Evolutionary conservation across 345 rosid species (phyloP).

Genomic region (Dovyalis caffra): DNA sequence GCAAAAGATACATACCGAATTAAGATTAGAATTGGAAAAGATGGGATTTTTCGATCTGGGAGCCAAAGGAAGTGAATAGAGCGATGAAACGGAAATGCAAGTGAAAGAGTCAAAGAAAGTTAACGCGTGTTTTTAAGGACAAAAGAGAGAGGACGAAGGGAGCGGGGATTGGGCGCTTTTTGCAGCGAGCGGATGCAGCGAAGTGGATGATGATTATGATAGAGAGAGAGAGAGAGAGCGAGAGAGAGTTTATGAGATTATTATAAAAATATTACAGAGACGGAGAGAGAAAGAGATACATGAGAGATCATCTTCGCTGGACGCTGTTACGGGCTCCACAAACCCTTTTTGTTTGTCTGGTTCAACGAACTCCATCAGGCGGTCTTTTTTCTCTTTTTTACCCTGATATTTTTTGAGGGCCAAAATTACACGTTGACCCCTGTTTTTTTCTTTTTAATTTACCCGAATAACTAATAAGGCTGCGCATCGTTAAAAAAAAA

Average conservation of each 20-base stretch:
- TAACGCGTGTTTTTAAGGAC: not conserved
- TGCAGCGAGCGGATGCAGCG: conserved; percentile 9
- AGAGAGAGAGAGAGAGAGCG: not conserved
- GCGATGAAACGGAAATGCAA: not conserved
- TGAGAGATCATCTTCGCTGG: not conserved
- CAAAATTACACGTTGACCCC: not conserved
- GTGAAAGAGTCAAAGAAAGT: not conserved
- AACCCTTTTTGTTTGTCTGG: conserved; percentile 11
- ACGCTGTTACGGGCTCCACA: conserved; percentile 6
- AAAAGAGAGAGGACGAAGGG: not conserved
- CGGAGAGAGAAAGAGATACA: not conserved
- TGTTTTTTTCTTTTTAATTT: not conserved
- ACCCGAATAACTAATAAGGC: not conserved
- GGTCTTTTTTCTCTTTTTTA: not conserved
- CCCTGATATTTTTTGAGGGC: not conserved
- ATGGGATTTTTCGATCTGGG: conserved; percentile 7
- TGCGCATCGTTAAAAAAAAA: not conserved
- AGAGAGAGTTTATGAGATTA: too few relatives aligned
- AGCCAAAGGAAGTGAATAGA: not conserved
- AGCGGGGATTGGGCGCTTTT: conserved; percentile 3
- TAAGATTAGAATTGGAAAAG: not conserved
- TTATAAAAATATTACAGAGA: not conserved
- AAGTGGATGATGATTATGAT: not conserved
- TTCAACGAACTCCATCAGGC: conserved; percentile 11
- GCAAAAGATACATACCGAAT: not conserved